Conservation (phyloP, 1,139 yeast species). For the Sugiyamaella japonica region DNA sequence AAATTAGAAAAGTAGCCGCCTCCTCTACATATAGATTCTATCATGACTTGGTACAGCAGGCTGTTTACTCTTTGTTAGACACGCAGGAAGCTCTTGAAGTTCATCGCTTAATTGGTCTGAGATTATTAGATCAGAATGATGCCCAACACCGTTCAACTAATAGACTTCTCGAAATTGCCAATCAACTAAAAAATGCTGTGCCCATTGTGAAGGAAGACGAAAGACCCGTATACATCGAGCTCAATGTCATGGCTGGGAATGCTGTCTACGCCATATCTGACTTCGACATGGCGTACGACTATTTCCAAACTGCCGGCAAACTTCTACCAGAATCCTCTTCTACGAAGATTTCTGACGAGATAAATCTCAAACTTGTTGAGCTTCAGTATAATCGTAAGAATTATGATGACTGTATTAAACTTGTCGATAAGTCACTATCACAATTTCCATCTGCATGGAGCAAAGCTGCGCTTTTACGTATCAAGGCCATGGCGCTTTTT, state of each 20-base stretch:
- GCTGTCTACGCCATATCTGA: slow-evolving; percentile 37
- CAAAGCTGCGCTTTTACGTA: slow-evolving; percentile 35
- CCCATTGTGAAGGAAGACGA: slow-evolving; percentile 34
- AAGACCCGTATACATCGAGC: slow-evolving; percentile 29
- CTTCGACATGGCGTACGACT: slow-evolving; percentile 36
- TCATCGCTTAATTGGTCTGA: slow-evolving; percentile 49
- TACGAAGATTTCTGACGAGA: slow-evolving; percentile 26
- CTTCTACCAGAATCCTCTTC: slow-evolving; percentile 25
- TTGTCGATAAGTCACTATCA: slow-evolving; percentile 27
- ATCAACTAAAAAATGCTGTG: slow-evolving; percentile 34
- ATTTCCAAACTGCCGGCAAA: slow-evolving; percentile 33
- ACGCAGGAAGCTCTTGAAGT: slow-evolving; percentile 39
- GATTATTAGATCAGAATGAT: slow-evolving; percentile 40
- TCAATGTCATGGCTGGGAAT: slow-evolving; percentile 34
- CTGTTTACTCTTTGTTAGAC: slow-evolving; percentile 38
- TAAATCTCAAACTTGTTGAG: slow-evolving; percentile 32
- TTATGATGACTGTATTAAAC: slow-evolving; percentile 30
- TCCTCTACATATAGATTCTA: slow-evolving; percentile 40
- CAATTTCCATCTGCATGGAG: slow-evolving; percentile 28
- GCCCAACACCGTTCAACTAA: slow-evolving; percentile 29
- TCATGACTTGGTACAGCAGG: slow-evolving; percentile 45
- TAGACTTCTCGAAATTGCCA: slow-evolving; percentile 35
- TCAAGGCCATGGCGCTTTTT: slow-evolving; percentile 47
- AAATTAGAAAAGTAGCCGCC: slow-evolving; percentile 45
- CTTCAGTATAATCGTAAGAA: slow-evolving; percentile 33